Base-by-base conservation (phyloP, 2,329 filamentous ascomycete species). In the Pestalotiopsis fici region DNA sequence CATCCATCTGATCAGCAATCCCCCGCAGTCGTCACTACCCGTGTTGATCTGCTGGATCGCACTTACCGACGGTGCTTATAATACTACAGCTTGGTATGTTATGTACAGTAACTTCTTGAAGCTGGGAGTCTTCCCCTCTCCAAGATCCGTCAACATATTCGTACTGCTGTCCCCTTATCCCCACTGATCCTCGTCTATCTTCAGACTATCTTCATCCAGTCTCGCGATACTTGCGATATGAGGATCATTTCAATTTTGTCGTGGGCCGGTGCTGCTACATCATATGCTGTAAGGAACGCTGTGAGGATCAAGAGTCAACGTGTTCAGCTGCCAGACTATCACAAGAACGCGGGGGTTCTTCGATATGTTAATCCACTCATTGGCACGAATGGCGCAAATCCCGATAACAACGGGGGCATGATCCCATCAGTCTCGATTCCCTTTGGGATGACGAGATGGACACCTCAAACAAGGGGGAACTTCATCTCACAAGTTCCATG, bases 371-470 rank as follows among this genome's bases (percentile, higher is more conserved):
- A 78, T 60, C 77, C 78, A 6, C 75, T 74, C 54, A 75, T 79
- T 37, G 77, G 78, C 37, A 79, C 78, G 18, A 75, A 74, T 12
- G 77, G 78, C 18, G 59, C 68, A 27, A 71, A 73, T 23, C 75
- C 78, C 2, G 72, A 79, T 64, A 74, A 75, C 66, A 78, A 78
- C 57, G 77, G 78, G 13, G 78, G 78, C 37, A 79, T 79, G 78
- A 78, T 79, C 37, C 78, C 78, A 4, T 79, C 77, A 3, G 74
- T 82, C 12, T 77, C 77, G 2, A 74, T 77, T 47, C 81, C 80
- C 2, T 82, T 85, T 66, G 82, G 79, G n/a, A 85, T 84, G 82
- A 85, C 83, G 7, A 78, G 83, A n/a, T 85, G 83, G 83, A 84
- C 82, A 11, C 78, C 83, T 3, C 82, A 85, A 72, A 84, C 83